Evolutionary conservation across 176 grass and related monocot species (phyloP).

Genomic region (Leersia perrieri): DNA sequence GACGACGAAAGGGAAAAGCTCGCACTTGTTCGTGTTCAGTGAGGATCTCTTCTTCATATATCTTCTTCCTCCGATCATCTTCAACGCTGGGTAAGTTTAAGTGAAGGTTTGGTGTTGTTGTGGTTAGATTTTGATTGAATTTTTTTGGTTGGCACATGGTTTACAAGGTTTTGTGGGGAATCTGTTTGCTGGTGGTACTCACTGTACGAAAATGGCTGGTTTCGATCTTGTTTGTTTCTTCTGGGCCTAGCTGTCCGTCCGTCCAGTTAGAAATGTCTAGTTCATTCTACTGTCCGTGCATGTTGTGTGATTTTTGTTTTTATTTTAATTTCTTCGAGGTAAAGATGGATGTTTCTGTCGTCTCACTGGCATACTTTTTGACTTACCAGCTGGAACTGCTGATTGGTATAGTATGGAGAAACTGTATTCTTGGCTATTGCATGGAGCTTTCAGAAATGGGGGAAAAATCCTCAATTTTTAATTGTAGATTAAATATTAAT

Average conservation of each 20-base stretch:
- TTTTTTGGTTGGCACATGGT: neutral
- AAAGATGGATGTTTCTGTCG: conserved; percentile 5
- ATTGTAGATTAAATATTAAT: neutral
- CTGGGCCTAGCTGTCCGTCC: conserved; percentile 38
- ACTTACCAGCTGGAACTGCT: conserved; percentile 6
- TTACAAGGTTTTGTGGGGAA: neutral
- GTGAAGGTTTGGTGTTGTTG: neutral
- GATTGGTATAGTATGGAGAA: neutral
- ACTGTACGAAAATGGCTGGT: neutral
- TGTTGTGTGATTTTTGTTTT: neutral
- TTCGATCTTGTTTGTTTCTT: conserved; percentile 24
- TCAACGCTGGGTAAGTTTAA: conserved; percentile 88
- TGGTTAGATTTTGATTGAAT: neutral
- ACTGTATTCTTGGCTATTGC: conserved; percentile 13
- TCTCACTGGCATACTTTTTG: neutral
- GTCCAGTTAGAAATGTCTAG: neutral
- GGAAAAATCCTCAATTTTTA: neutral
- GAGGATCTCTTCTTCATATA: conserved; percentile 99
- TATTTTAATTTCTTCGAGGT: neutral
- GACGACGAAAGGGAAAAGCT: conserved; percentile 85
- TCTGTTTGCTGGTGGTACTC: neutral
- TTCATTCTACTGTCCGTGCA: conserved; percentile 1
- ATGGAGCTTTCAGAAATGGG: neutral
- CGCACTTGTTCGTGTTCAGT: conserved; percentile 93
- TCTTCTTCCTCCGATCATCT: conserved; percentile 96